Conservation (phyloP, 164 flowering plant genomes). For the Piper betle region DNA sequence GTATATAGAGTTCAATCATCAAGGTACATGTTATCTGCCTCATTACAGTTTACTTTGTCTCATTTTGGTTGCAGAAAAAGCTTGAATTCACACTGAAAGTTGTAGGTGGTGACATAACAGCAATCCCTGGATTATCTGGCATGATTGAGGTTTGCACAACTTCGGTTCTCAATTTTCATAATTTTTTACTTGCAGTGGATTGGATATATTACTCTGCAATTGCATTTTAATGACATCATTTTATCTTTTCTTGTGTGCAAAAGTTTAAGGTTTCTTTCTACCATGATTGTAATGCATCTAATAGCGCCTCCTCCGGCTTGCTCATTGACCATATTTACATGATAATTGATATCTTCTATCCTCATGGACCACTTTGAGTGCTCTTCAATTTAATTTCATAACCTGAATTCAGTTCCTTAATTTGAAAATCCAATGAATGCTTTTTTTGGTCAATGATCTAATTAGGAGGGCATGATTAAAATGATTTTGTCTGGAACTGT, state of each 20-base stretch:
- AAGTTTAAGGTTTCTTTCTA: background rate
- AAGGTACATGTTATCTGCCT: background rate
- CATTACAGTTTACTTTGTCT: background rate
- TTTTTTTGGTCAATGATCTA: too few relatives aligned
- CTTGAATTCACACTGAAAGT: slow-evolving; percentile 88
- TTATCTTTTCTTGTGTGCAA: background rate
- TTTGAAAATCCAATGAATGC: too few relatives aligned
- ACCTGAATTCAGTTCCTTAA: too few relatives aligned
- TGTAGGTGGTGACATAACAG: slow-evolving; percentile 79
- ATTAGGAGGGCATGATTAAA: too few relatives aligned
- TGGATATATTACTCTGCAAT: background rate
- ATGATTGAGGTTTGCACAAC: slow-evolving; percentile 69
- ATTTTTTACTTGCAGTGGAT: background rate
- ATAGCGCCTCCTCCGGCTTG: background rate
- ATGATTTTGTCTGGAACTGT: too few relatives aligned
- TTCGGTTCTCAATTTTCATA: background rate
- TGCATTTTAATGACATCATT: background rate
- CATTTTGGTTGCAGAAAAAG: slow-evolving; percentile 59
- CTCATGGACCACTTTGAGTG: too few relatives aligned
- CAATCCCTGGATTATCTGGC: slow-evolving; percentile 76
- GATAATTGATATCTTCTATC: background rate
- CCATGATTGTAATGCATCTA: background rate
- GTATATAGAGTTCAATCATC: background rate
- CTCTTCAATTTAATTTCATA: too few relatives aligned
- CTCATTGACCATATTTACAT: background rate